phyloP scores from a whole-genome alignment of 306 rosid species.

The Acacia confusa region DNA sequence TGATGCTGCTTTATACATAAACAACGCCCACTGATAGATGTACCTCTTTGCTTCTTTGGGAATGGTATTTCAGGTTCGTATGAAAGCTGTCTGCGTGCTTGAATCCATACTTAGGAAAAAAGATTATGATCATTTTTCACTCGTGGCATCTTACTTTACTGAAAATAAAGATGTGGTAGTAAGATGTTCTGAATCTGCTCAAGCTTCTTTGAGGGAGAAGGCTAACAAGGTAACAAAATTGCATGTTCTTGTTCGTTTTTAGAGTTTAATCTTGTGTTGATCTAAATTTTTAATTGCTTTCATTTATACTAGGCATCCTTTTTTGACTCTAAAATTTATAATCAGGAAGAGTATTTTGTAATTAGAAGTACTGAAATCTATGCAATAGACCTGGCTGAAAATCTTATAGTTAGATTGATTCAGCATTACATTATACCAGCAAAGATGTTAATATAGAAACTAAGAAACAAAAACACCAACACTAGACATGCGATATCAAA shows the following conservation, averaged over 20 bases:
- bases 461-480: not conserved
- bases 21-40: not conserved
- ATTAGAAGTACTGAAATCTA: not conserved
- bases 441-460: too few species aligned
- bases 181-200: constrained; percentile 93
- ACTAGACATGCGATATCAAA: not conserved
- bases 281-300: not conserved
- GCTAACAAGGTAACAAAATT: constrained; percentile 77
- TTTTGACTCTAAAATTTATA: not conserved
- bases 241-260: not conserved
- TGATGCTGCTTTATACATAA: not conserved
- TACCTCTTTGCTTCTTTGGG: constrained; percentile 5
- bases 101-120: constrained; percentile 82
- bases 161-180: constrained; percentile 70
- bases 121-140: constrained; percentile 66
- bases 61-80: constrained; percentile 69
- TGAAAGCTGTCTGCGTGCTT: constrained; percentile 95
- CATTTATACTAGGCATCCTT: not conserved
- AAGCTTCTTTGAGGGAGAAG: constrained; percentile 92
- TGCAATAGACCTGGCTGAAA: constrained; percentile 1
- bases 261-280: not conserved
- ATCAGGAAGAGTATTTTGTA: not conserved
- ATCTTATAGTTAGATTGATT: not conserved
- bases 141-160: constrained; percentile 65
- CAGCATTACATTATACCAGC: not conserved